Conservation (phyloP, 164 flowering plant species). For the Dillenia turbinata region DNA sequence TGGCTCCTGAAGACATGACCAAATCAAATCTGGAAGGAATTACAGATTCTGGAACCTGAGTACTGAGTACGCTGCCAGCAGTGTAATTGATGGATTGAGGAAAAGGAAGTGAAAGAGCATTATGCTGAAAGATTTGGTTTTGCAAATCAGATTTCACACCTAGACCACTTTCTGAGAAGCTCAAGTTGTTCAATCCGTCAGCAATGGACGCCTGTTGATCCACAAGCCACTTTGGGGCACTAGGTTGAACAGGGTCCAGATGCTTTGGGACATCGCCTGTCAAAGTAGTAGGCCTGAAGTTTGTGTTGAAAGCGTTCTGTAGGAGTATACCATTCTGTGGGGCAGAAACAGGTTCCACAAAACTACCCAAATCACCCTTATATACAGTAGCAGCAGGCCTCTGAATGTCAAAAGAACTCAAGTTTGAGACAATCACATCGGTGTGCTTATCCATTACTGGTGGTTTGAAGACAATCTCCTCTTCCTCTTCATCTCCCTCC, state of each 20-base stretch:
- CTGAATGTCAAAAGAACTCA: slow-evolving; percentile 25
- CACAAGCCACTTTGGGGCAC: slow-evolving; percentile 37
- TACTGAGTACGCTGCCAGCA: slow-evolving; percentile 17
- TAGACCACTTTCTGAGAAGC: slow-evolving; percentile 48
- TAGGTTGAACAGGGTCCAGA: slow-evolving; percentile 30
- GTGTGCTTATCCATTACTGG: slow-evolving; percentile 45
- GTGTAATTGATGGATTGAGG: slow-evolving; percentile 27
- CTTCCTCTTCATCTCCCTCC: slow-evolving; percentile 87
- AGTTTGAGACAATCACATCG: slow-evolving; percentile 24
- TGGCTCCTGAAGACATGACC: slow-evolving; percentile 30
- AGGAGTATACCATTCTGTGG: slow-evolving; percentile 22
- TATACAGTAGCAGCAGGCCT: slow-evolving; percentile 25
- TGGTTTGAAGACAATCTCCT: slow-evolving; percentile 90
- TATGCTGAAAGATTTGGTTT: slow-evolving; percentile 25
- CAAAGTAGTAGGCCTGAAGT: slow-evolving; percentile 25
- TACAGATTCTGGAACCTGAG: slow-evolving; percentile 32
- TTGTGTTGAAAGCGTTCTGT: slow-evolving; percentile 21
- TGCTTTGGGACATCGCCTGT: slow-evolving; percentile 25
- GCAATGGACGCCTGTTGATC: slow-evolving; percentile 42
- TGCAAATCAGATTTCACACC: slow-evolving; percentile 25
- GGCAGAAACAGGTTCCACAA: slow-evolving; percentile 22
- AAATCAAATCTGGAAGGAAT: slow-evolving; percentile 44
- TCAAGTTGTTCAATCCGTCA: slow-evolving; percentile 44
- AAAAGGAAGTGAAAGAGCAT: slow-evolving; percentile 30
- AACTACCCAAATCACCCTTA: slow-evolving; percentile 23